Conservation (phyloP, 345 rosid genomes). For the Carallia brachiata region DNA sequence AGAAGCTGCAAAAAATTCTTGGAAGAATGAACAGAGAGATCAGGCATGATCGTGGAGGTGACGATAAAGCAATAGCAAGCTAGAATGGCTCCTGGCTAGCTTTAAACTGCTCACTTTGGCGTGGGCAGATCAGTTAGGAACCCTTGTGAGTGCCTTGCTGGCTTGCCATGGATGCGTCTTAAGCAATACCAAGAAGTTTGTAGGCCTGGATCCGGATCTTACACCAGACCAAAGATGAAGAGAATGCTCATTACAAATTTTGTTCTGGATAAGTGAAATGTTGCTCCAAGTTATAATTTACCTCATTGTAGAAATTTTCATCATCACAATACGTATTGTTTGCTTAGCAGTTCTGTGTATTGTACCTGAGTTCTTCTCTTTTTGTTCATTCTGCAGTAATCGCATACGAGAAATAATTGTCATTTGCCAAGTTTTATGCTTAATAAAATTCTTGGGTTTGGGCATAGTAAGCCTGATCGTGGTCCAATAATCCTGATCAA, state of each 20-base stretch:
- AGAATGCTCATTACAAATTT: too few species aligned
- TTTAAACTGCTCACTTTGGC: not conserved
- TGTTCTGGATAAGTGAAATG: too few species aligned
- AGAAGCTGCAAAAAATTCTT: conserved; percentile 75
- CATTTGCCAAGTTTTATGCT: too few species aligned
- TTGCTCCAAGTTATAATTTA: too few species aligned
- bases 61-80: conserved; percentile 9
- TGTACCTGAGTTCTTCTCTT: conserved; percentile 16
- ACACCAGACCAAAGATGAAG: conserved; percentile 11
- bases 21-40: conserved; percentile 81
- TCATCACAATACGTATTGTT: conserved; percentile 5
- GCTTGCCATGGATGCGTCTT: conserved; percentile 11
- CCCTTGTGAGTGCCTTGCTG: not conserved
- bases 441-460: too few species aligned
- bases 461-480: too few species aligned
- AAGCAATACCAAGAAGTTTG: conserved; percentile 16
- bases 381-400: conserved; percentile 14
- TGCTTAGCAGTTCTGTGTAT: conserved; percentile 25
- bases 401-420: conserved; percentile 1
- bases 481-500: too few species aligned
- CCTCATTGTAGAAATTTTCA: not conserved
- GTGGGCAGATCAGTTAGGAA: not conserved
- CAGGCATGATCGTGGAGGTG: conserved; percentile 29
- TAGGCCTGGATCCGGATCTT: conserved; percentile 7
- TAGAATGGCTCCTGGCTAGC: conserved; percentile 1